Percentiles rank a stretch among this genome's conserved stretches.
These are phyloP conservation scores for Mycena galopus DNA, from an alignment of 768 basidiomycete genomes.

Conservation along the genomic window DNA sequence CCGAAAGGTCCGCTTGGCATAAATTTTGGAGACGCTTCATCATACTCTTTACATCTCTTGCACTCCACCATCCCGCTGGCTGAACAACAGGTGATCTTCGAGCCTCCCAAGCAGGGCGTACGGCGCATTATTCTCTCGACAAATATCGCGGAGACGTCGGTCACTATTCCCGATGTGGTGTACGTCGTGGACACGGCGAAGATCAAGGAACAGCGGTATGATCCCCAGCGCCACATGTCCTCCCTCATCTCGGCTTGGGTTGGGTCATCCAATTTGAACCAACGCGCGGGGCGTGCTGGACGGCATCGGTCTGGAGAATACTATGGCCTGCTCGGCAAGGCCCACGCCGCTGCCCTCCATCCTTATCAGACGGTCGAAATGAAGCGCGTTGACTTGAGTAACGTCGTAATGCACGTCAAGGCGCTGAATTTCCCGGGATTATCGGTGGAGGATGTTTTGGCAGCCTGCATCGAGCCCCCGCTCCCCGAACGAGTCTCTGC, in stretches of 20 bases:
- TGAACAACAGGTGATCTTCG: conserved; percentile 92
- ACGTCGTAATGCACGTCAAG: conserved; percentile 97
- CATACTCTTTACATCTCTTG: conserved; percentile 81
- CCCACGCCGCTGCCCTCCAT: conserved; percentile 70
- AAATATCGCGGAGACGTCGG: conserved; percentile 95
- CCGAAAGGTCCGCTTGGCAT: conserved; percentile 65
- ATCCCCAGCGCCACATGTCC: conserved; percentile 90
- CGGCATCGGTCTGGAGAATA: conserved; percentile 93
- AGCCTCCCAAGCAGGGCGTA: conserved; percentile 80
- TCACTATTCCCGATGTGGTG: conserved; percentile 96
- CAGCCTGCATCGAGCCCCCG: conserved; percentile 91
- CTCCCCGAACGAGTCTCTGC: conserved; percentile 78
- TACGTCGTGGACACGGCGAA: conserved; percentile 91
- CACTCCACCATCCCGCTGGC: conserved; percentile 91
- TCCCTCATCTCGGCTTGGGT: conserved; percentile 93
- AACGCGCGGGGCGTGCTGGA: conserved; percentile 93
- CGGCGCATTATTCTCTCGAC: conserved; percentile 93
- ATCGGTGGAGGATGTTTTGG: conserved; percentile 89
- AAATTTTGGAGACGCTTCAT: conserved; percentile 68
- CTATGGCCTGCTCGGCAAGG: conserved; percentile 82
- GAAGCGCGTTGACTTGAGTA: conserved; percentile 90
- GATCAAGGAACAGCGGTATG: conserved; percentile 91
- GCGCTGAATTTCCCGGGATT: conserved; percentile 90
- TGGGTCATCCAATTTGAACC: conserved; percentile 89
- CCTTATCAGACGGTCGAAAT: conserved; percentile 95